Conservation (phyloP, 2,329 filamentous ascomycete genomes). For the Neopestalotiopsis clavispora region DNA sequence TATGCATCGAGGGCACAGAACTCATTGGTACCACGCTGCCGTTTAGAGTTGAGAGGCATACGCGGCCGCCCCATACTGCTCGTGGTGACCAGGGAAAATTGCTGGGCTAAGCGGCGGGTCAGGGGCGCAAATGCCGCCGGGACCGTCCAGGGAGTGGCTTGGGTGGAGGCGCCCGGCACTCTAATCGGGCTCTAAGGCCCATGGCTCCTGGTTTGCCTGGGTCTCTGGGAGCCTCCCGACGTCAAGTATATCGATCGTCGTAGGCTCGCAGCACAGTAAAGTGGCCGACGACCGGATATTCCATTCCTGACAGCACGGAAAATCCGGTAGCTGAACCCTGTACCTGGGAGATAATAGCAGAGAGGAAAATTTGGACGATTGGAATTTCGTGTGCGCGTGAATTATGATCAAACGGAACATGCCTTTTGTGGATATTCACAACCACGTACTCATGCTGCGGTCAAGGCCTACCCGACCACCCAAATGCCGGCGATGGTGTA, state of each 20-base stretch:
- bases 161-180: background rate
- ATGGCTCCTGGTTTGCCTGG: background rate
- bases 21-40: conserved; percentile 5
- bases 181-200: background rate
- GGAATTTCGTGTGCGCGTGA: background rate
- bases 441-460: background rate
- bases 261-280: background rate
- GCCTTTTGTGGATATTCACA: background rate
- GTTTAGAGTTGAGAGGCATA: conserved; percentile 10
- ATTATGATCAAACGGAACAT: background rate
- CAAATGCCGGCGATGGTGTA: background rate
- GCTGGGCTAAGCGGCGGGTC: background rate
- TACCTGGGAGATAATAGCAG: background rate
- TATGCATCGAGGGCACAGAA: background rate
- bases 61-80: background rate
- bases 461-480: background rate
- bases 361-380: background rate
- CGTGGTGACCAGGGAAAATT: background rate
- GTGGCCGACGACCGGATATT: background rate
- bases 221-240: background rate
- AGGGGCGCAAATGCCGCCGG: background rate
- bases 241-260: conserved; percentile 1
- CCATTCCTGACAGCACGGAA: background rate
- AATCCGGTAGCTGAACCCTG: background rate
- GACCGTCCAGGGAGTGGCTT: background rate